A percentile compares a stretch with the other conserved stretches of the same genome.
phyloP scores from a whole-genome alignment of 2,329 filamentous ascomycete species.

The Tolypocladium nubicola region DNA sequence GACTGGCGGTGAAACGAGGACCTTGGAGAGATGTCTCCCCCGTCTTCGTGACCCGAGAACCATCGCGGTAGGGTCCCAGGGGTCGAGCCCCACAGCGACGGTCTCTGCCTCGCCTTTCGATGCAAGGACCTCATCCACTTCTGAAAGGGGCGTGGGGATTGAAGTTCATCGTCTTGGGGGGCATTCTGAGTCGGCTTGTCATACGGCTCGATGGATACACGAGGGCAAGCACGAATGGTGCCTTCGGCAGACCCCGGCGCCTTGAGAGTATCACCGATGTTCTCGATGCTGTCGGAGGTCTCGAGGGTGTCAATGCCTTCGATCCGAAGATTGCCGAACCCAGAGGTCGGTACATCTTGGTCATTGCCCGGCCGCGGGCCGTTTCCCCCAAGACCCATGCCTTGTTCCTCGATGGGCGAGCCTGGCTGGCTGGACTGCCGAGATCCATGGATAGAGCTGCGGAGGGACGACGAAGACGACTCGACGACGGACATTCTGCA shows the following conservation, averaged over 20 bases:
- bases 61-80: slow-evolving; percentile 3
- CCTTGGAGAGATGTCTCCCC: not conserved
- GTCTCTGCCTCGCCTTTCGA: slow-evolving; percentile 37
- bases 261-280: slow-evolving; percentile 2
- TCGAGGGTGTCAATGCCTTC: slow-evolving; percentile 22
- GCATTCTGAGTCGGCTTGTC: slow-evolving; percentile 3
- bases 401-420: not conserved
- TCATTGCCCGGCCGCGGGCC: slow-evolving; percentile 14
- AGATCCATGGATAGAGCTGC: not conserved
- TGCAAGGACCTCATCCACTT: slow-evolving; percentile 66
- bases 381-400: not conserved
- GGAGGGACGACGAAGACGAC: slow-evolving; percentile 10
- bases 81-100: not conserved
- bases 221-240: slow-evolving; percentile 9
- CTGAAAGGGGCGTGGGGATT: slow-evolving; percentile 41
- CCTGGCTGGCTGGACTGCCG: not conserved
- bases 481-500: slow-evolving; percentile 23
- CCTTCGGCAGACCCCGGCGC: not conserved
- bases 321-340: slow-evolving; percentile 12
- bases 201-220: slow-evolving; percentile 14
- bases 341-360: slow-evolving; percentile 19
- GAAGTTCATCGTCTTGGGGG: slow-evolving; percentile 4
- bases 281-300: slow-evolving; percentile 26
- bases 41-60: not conserved
- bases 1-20: slow-evolving; percentile 3